A percentile compares a stretch with the other conserved stretches of the same genome.
phyloP scores from a whole-genome alignment of 139 green algal species.

The Pedinophyceae sp. region DNA sequence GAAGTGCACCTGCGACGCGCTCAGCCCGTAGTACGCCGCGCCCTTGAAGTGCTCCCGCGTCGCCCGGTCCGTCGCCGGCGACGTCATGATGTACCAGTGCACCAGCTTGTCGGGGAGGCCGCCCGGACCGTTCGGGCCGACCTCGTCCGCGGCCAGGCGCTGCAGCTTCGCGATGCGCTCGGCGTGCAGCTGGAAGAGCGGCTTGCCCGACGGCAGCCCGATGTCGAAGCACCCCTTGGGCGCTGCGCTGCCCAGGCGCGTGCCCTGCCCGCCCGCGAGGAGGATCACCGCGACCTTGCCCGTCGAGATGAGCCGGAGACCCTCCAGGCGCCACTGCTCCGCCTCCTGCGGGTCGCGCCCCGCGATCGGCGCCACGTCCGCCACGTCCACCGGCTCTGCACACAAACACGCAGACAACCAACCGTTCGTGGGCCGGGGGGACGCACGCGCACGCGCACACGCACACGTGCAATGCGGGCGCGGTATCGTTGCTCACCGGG shows the following conservation, averaged over 20 bases:
- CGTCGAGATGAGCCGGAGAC: too few species aligned
- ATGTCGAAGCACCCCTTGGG: constrained; percentile 93
- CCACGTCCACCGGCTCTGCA: too few species aligned
- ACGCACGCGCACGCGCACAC: too few species aligned
- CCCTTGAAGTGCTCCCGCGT: constrained; percentile 52
- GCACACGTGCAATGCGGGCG: too few species aligned
- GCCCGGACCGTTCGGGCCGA: constrained; percentile 7
- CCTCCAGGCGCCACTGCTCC: too few species aligned
- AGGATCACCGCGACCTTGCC: constrained; percentile 64
- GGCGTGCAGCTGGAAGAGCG: constrained; percentile 72
- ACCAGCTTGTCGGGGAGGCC: constrained; percentile 12
- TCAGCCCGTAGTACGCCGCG: constrained; percentile 8
- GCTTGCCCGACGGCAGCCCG: constrained; percentile 71
- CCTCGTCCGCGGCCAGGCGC: constrained; percentile 20
- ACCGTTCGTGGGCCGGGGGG: too few species aligned
- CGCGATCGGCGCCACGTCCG: too few species aligned
- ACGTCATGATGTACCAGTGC: constrained; percentile 87
- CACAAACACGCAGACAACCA: too few species aligned
- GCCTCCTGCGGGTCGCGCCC: too few species aligned
- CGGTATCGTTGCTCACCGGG: too few species aligned
- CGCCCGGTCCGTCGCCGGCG: constrained; percentile 54
- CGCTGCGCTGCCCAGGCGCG: constrained; percentile 57
- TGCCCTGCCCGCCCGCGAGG: constrained; percentile 84
- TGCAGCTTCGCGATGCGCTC: constrained; percentile 68
- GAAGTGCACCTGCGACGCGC: constrained; percentile 50